phyloP scores from a whole-genome alignment of 805 yeast species.

The Zygotorulaspora chibaensis region DNA sequence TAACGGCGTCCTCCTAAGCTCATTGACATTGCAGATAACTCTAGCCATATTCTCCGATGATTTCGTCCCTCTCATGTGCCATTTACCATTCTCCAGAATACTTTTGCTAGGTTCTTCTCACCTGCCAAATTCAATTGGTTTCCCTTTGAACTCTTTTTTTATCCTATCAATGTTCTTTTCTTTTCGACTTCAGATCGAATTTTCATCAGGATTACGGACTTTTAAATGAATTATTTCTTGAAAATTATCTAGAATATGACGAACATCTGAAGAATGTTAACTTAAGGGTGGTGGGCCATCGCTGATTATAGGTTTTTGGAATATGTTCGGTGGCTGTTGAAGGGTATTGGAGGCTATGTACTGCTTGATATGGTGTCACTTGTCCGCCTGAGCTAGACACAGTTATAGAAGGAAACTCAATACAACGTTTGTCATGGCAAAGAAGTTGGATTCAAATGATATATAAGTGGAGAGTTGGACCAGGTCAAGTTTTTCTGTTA shows the following conservation, averaged over 20 bases:
- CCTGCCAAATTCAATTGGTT: not conserved
- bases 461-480: not conserved
- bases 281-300: not conserved
- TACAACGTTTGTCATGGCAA: not conserved
- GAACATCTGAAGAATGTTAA: not conserved
- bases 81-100: not conserved
- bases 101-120: too few species aligned
- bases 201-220: constrained; percentile 1
- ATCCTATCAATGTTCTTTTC: not conserved
- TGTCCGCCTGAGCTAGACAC: too few species aligned
- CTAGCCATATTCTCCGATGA: constrained; percentile 8
- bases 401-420: too few species aligned
- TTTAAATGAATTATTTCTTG: constrained; percentile 7
- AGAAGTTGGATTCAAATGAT: not conserved
- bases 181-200: not conserved
- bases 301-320: too few species aligned
- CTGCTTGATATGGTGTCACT: too few species aligned
- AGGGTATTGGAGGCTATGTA: not conserved
- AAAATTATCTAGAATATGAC: too few species aligned
- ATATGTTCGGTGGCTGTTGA: not conserved
- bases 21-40: constrained; percentile 10
- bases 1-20: constrained; percentile 1
- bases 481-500: not conserved
- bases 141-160: not conserved
- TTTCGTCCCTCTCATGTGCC: too few species aligned